phyloP scores from a whole-genome alignment of 1,139 yeast genomes.

The Tardiomyces digboiensis region DNA sequence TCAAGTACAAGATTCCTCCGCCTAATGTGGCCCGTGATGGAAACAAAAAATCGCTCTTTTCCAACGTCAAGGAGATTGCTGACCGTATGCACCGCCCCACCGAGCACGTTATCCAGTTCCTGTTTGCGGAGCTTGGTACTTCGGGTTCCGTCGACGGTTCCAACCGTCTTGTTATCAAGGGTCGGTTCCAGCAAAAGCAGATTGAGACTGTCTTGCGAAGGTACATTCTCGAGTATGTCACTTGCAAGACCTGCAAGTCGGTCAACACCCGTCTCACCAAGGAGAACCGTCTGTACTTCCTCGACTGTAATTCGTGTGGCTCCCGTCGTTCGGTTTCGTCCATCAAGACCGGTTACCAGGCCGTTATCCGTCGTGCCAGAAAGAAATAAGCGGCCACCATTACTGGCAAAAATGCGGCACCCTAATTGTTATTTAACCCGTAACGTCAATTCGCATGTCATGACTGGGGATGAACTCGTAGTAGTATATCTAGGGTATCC shows the following conservation, averaged over 20 bases:
- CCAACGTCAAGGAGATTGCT: constrained; percentile 91
- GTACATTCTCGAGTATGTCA: constrained; percentile 93
- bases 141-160: constrained; percentile 99
- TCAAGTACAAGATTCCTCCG: constrained; percentile 95
- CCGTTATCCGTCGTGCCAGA: constrained; percentile 51
- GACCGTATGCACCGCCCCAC: constrained; percentile 94
- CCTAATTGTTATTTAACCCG: neutral
- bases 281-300: constrained; percentile 95
- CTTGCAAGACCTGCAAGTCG: constrained; percentile 98
- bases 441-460: neutral
- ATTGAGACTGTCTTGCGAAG: constrained; percentile 95
- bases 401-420: no score
- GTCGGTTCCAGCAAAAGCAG: constrained; percentile 97
- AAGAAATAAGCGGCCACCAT: neutral
- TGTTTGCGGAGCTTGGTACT: constrained; percentile 98
- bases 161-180: constrained; percentile 92
- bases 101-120: constrained; percentile 92
- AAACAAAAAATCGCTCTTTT: constrained; percentile 89
- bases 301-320: constrained; percentile 98
- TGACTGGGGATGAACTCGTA: no score
- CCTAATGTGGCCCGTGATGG: constrained; percentile 98
- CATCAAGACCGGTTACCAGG: constrained; percentile 99
- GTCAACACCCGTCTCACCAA: constrained; percentile 94
- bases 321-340: constrained; percentile 95
- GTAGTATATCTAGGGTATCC: no score